Evolutionary conservation across 2,329 filamentous ascomycete genomes (phyloP), one percentile per base, ranked within the genome.

Genomic region (Scopulariopsis brevicaulis): DNA sequence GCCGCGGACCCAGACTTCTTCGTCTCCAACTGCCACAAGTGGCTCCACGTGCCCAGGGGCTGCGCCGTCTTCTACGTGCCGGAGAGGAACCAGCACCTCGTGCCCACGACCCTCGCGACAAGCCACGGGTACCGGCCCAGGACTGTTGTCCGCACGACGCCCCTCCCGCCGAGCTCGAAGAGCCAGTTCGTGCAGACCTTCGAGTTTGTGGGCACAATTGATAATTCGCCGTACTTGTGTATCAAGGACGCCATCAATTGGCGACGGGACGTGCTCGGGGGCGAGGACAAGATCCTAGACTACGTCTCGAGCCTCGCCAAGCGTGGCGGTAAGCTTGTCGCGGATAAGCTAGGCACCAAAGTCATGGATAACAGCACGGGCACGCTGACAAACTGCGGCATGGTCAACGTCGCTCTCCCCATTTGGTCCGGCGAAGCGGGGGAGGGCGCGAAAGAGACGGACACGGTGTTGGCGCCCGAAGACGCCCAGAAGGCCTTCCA

Each of bases 11-110:
- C 90, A 0, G 92, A 96, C 70, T 96, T 96, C 73, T 89, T 95
- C 66, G 80, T 93, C 15, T 86, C 80, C 58, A 96, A 96, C 69
- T 89, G 85, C 64, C 89, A 96, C 74, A 96, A 96, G 75, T 97
- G 93, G 93, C 82, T 96, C 8, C 85, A 83, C 66, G 82, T 83
- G 0, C 93, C 92, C 1, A 84, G 92, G 35, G 87, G 86, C 18
- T 91, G 87, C 67, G 90, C 90, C 2, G 75, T 94, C 4, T 82
- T 96, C 62, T 87, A 95, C 70, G 88, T 94, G 1, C 88, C 91
- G 0, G 60, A 76, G 20, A 79, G 86, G 24, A 91, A 95, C 69
- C 93, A 96, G 69, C 73, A 76, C 54, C 70, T 95, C 51, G 83
- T 96, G 50, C 80, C 84, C 15, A 85, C 85, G 2, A 86, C 89